Evolutionary conservation across 2,329 filamentous ascomycete species (phyloP).

Genomic region (Hypoxylon sp.): DNA sequence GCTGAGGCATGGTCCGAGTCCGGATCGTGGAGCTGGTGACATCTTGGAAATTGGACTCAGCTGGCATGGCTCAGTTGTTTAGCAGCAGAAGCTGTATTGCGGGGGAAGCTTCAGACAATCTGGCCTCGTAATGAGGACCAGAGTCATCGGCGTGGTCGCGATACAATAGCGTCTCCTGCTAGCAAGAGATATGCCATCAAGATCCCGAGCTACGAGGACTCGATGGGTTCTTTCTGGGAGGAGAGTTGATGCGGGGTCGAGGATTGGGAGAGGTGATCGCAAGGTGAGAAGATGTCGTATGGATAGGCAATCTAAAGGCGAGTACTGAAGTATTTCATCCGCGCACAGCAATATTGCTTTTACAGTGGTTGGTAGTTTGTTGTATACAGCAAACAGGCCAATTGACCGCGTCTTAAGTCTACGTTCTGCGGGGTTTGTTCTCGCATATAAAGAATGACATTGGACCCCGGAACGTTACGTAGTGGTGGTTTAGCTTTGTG

Average conservation of each 20-base stretch:
- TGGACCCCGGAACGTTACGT: constrained; percentile 39
- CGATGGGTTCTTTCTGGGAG: constrained; percentile 38
- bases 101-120: constrained; percentile 62
- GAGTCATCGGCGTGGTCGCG: constrained; percentile 74
- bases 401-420: constrained; percentile 40
- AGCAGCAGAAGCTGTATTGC: constrained; percentile 57
- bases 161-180: constrained; percentile 62
- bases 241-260: constrained; percentile 35
- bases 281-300: constrained; percentile 7
- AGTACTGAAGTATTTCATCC: constrained; percentile 34
- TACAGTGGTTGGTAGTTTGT: constrained; percentile 13
- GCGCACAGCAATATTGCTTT: constrained; percentile 33
- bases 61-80: constrained; percentile 55
- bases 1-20: constrained; percentile 62
- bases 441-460: constrained; percentile 44
- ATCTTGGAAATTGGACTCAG: constrained; percentile 58
- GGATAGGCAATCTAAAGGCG: constrained; percentile 15
- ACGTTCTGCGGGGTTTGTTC: constrained; percentile 45
- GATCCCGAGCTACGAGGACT: constrained; percentile 53
- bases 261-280: constrained; percentile 19
- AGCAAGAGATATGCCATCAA: constrained; percentile 69
- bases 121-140: constrained; percentile 65
- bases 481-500: constrained; percentile 22
- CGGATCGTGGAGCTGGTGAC: constrained; percentile 61
- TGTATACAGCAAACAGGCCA: constrained; percentile 41